Base-by-base conservation (phyloP, 2,329 filamentous ascomycete species). In the Dothideomycetidae sp. region DNA sequence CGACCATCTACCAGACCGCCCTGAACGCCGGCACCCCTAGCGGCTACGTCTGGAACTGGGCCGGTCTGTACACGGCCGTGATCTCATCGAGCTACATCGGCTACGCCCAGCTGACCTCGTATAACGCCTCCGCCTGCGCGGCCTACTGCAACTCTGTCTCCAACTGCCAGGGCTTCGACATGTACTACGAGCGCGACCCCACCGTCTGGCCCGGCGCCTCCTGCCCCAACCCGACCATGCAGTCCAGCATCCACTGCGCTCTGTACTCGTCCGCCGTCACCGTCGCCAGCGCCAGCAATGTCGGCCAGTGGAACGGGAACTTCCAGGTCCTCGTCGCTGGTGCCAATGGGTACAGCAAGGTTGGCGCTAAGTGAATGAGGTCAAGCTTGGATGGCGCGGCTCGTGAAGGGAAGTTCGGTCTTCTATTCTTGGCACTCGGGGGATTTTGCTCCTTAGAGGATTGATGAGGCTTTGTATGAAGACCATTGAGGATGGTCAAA, bases 371-470 rank as follows among this genome's bases (percentile, higher is more conserved):
- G 3, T 39, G 42, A 13, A 17, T 41, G 13, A 12, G 28, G 10
- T 26, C 23, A 5, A 29, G 34, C 10, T 37, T 37, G 16, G 19
- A 13, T n/a, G n/a, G n/a, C n/a, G n/a, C n/a, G n/a, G n/a, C n/a
- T n/a, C n/a, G n/a, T n/a, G n/a, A n/a, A n/a, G n/a, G n/a, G n/a
- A n/a, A n/a, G n/a, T 23, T 39, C 40, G 16, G 26, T 29, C 21
- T 36, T 37, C 16, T 48, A 45, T 44, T 42, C 34, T 15, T 55
- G 55, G 2, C 39, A 42, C 2, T 41, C 45, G n/a, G n/a, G n/a
- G n/a, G n/a, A n/a, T n/a, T n/a, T n/a, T 30, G 49, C 57, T 13
- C 44, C 46, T 13, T 54, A 51, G 23, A 51, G 53, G 30, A 55
- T 59, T 47, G 51, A 54, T 15, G 53, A 50, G 1, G 53, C 57